Percentiles rank a stretch among this genome's conserved stretches.
Evolutionary conservation across 768 basidiomycete species (phyloP).

Genomic region (Lactarius akahatsu): DNA sequence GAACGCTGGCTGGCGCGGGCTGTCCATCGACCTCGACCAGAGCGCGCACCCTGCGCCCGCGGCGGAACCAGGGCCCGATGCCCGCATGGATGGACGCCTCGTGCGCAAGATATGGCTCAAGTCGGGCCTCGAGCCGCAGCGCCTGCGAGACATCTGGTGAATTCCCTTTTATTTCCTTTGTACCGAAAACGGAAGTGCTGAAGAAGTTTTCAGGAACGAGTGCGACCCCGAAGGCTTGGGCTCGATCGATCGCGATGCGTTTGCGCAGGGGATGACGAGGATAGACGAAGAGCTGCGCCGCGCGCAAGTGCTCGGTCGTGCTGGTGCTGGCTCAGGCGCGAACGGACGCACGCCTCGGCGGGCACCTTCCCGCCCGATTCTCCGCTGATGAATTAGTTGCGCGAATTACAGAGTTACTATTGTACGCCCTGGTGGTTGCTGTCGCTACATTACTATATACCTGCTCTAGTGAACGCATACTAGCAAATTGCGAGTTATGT

Average conservation of each 20-base stretch:
- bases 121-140: constrained; percentile 50
- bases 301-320: constrained; percentile 38
- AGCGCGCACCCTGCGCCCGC: constrained; percentile 33
- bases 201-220: constrained; percentile 51
- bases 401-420: not conserved
- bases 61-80: constrained; percentile 39
- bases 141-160: constrained; percentile 63
- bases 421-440: not conserved
- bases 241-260: constrained; percentile 56
- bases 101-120: constrained; percentile 60
- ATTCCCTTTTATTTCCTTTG: constrained; percentile 22
- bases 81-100: constrained; percentile 51
- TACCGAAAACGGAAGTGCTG: not conserved
- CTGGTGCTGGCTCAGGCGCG: constrained; percentile 2
- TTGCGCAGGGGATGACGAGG: constrained; percentile 74
- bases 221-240: constrained; percentile 56
- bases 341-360: not conserved
- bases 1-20: constrained; percentile 67
- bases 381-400: constrained; percentile 8
- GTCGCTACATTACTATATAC: constrained; percentile 5
- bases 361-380: constrained; percentile 20
- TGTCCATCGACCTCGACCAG: constrained; percentile 63
- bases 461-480: not conserved
- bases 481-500: too few species aligned
- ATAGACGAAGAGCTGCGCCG: constrained; percentile 74